These are phyloP conservation scores for Leptosphaerulina australis DNA, from an alignment of 2,329 filamentous ascomycete species.

Conservation along the genomic window DNA sequence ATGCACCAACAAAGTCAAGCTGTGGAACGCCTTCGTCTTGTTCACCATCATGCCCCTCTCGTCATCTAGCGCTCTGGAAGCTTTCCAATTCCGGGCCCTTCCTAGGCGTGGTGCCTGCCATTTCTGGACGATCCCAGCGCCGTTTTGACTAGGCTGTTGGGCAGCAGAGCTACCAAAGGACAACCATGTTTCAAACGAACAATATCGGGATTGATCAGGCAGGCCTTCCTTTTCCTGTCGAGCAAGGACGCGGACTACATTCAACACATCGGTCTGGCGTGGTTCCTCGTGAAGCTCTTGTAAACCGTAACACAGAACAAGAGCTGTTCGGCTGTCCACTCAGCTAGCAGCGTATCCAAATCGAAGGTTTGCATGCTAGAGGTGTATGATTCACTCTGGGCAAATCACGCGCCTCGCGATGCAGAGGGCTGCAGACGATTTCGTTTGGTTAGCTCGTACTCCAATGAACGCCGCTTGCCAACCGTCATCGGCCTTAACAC, in stretches of 20 bases:
- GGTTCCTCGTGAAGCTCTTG: not conserved
- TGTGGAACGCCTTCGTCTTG: not conserved
- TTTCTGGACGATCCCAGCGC: conserved; percentile 12
- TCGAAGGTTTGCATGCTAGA: not conserved
- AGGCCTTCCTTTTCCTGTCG: conserved; percentile 10
- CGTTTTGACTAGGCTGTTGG: conserved; percentile 4
- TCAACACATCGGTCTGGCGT: not conserved
- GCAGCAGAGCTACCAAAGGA: conserved; percentile 5
- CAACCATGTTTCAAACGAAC: conserved; percentile 14
- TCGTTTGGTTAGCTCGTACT: conserved; percentile 1
- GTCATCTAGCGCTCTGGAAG: conserved; percentile 1
- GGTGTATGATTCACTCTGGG: not conserved
- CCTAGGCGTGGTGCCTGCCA: conserved; percentile 9
- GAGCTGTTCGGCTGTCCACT: not conserved
- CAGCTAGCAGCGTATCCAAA: not conserved
- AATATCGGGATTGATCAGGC: not conserved
- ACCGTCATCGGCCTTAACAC: not conserved
- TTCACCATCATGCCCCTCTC: not conserved
- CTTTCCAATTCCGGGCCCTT: not conserved
- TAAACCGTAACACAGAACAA: not conserved
- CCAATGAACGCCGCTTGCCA: not conserved
- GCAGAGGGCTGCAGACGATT: not conserved
- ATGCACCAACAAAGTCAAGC: not conserved
- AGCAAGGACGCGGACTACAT: not conserved
- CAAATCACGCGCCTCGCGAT: conserved; percentile 11